Percentiles rank a stretch among this genome's conserved stretches.
phyloP scores from a whole-genome alignment of 805 yeast species.

The Metschnikowia matae region DNA sequence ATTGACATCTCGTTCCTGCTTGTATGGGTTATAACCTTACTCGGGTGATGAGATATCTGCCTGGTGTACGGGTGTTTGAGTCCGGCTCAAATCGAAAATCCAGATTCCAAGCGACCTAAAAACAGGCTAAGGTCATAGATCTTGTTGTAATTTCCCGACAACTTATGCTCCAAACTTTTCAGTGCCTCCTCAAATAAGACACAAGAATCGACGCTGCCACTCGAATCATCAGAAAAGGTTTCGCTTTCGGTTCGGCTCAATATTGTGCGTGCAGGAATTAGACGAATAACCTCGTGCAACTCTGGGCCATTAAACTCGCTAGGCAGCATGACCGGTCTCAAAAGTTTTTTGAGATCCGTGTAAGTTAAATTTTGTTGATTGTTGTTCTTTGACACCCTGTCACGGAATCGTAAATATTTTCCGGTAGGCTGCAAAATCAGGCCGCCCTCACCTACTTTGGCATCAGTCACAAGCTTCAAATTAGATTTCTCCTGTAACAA shows the following conservation, averaged over 20 bases:
- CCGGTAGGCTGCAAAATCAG: slow-evolving; percentile 10
- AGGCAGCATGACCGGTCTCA: slow-evolving; percentile 3
- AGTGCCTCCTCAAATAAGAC: slow-evolving; percentile 23
- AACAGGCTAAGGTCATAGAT: slow-evolving; percentile 25
- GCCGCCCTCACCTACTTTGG: slow-evolving; percentile 5
- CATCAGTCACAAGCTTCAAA: slow-evolving; percentile 3
- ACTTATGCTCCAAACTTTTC: slow-evolving; percentile 21
- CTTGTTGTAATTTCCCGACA: slow-evolving; percentile 22
- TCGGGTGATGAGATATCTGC: slow-evolving; percentile 12
- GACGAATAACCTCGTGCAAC: slow-evolving; percentile 10
- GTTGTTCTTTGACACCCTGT: slow-evolving; percentile 6
- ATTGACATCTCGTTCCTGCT: not conserved
- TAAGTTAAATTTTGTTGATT: slow-evolving; percentile 15
- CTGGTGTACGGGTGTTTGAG: slow-evolving; percentile 14
- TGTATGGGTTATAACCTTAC: not conserved
- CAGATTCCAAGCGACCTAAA: slow-evolving; percentile 22
- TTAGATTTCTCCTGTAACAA: slow-evolving; percentile 3
- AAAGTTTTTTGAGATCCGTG: slow-evolving; percentile 13
- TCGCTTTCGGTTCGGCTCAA: slow-evolving; percentile 18
- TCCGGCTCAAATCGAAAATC: slow-evolving; percentile 19
- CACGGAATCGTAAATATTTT: slow-evolving; percentile 7
- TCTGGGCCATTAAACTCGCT: slow-evolving; percentile 4
- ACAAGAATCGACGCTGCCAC: slow-evolving; percentile 20
- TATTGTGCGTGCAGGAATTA: slow-evolving; percentile 13
- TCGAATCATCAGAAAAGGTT: slow-evolving; percentile 7